These are phyloP conservation scores for Alectoria sarmentosa DNA, from an alignment of 495 filamentous ascomycete genomes.

Conservation along the genomic window DNA sequence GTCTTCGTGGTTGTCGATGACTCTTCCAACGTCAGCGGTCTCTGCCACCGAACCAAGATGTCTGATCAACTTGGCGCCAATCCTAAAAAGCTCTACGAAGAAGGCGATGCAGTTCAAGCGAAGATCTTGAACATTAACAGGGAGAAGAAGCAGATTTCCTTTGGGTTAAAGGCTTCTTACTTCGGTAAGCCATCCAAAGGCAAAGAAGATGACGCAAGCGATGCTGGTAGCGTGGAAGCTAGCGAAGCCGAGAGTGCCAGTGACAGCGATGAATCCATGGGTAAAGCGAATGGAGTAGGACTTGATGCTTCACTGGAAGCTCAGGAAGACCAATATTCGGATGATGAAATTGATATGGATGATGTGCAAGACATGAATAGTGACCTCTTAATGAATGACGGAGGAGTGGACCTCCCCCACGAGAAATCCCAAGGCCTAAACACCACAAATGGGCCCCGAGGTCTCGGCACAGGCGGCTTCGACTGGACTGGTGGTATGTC, in stretches of 20 bases:
- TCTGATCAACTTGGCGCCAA: slow-evolving; percentile 72
- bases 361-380: background rate
- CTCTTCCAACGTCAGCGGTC: slow-evolving; percentile 77
- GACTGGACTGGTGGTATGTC: slow-evolving; percentile 69
- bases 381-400: slow-evolving; percentile 10
- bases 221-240: slow-evolving; percentile 46
- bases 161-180: slow-evolving; percentile 89
- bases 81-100: slow-evolving; percentile 74
- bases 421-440: background rate
- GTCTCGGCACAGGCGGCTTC: slow-evolving; percentile 73
- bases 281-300: background rate
- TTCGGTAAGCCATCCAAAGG: slow-evolving; percentile 40
- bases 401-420: background rate
- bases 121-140: slow-evolving; percentile 71
- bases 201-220: background rate
- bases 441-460: slow-evolving; percentile 32
- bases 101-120: slow-evolving; percentile 87
- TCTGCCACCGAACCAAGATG: slow-evolving; percentile 88
- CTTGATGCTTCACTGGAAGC: slow-evolving; percentile 2
- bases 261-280: background rate
- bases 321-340: background rate
- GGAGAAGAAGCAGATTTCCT: slow-evolving; percentile 66
- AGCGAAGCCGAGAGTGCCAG: slow-evolving; percentile 38
- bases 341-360: slow-evolving; percentile 4
- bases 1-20: slow-evolving; percentile 87